Percentiles rank a stretch among this genome's conserved stretches.
These are phyloP conservation scores for Nematocida sp. DNA, from an alignment of 371 early-diverging fungal species.

Conservation along the genomic window DNA sequence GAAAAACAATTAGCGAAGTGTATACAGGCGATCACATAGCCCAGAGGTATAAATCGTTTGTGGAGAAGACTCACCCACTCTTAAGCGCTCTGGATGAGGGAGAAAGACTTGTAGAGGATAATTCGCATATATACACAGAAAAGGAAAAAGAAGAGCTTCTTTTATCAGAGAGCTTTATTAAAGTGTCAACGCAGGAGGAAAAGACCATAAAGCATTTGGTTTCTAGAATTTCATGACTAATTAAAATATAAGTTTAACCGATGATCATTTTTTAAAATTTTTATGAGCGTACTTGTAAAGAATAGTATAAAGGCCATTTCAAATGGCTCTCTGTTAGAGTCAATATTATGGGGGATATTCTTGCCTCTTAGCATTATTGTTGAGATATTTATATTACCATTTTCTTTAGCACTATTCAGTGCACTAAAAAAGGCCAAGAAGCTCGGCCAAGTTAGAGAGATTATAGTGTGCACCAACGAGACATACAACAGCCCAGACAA, in stretches of 20 bases:
- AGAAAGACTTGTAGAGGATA: neutral
- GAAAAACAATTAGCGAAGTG: constrained; percentile 14
- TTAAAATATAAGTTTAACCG: neutral
- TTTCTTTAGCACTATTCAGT: neutral
- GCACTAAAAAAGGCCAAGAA: neutral
- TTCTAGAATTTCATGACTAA: neutral
- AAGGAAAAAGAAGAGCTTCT: constrained; percentile 4
- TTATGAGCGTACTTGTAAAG: constrained; percentile 10
- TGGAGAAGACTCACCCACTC: neutral
- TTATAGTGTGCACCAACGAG: neutral
- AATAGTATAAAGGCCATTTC: neutral
- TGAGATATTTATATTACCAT: neutral
- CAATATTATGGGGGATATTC: neutral
- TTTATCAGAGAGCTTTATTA: constrained; percentile 16
- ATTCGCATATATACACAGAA: constrained; percentile 2
- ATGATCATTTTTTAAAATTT: constrained; percentile 6
- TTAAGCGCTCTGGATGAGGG: neutral
- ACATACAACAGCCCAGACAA: constrained; percentile 3
- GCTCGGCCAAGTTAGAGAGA: neutral
- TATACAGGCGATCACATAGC: neutral
- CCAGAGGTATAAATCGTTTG: neutral
- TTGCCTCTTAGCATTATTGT: constrained; percentile 10
- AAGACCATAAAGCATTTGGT: neutral
- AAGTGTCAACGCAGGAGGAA: neutral
- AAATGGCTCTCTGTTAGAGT: neutral